Conservation (phyloP, 805 yeast genomes). For the Danielia reshetovae region DNA sequence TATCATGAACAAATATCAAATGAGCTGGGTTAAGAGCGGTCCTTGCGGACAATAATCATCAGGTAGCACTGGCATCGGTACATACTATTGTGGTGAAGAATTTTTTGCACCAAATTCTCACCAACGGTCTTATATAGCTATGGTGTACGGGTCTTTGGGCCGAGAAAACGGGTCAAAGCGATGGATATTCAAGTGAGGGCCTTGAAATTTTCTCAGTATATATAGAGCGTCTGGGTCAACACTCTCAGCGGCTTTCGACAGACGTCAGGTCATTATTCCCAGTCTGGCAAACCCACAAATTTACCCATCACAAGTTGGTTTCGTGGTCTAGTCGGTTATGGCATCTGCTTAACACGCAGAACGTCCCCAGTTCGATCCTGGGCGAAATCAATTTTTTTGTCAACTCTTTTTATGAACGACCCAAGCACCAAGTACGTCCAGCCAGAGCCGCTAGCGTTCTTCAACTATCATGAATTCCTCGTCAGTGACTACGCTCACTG, state of each 20-base stretch:
- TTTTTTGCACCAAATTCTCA: too few species aligned
- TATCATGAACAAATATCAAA: constrained; percentile 22
- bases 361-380: constrained; percentile 26
- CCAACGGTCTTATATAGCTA: too few species aligned
- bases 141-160: too few species aligned
- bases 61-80: constrained; percentile 12
- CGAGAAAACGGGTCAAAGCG: too few species aligned
- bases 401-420: too few species aligned
- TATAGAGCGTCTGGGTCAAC: too few species aligned
- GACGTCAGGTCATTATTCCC: too few species aligned
- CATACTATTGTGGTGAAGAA: too few species aligned
- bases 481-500: constrained; percentile 24
- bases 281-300: too few species aligned
- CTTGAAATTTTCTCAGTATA: too few species aligned
- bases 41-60: constrained; percentile 19
- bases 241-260: too few species aligned
- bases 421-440: constrained; percentile 19
- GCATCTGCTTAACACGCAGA: constrained; percentile 25
- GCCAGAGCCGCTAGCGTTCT: constrained; percentile 32
- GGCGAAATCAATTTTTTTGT: constrained; percentile 18
- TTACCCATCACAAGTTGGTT: constrained; percentile 16
- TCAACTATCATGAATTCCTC: constrained; percentile 66
- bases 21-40: constrained; percentile 22
- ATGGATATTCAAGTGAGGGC: too few species aligned
- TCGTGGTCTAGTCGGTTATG: constrained; percentile 24